phyloP scores from a whole-genome alignment of 345 rosid species.

The Mangifera indica region DNA sequence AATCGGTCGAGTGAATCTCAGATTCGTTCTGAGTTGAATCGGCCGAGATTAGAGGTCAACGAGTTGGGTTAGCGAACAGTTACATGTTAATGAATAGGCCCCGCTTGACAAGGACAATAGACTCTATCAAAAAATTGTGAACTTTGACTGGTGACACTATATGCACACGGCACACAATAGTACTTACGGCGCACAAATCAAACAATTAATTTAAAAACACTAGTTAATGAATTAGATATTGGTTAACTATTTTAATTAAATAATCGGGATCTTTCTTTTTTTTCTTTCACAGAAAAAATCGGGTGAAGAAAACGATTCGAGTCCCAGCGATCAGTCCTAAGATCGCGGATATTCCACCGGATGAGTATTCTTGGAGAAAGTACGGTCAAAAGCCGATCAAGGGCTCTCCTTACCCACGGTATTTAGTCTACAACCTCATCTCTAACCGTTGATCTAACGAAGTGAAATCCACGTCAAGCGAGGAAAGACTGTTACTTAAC shows the following conservation, averaged over 20 bases:
- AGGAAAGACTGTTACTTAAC: too few species aligned
- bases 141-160: neutral
- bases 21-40: neutral
- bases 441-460: constrained; percentile 18
- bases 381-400: constrained; percentile 98
- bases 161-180: constrained; percentile 9
- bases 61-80: too few species aligned
- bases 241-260: neutral
- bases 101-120: too few species aligned
- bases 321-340: constrained; percentile 89
- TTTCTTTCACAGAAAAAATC: constrained; percentile 51
- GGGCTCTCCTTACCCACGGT: constrained; percentile 96
- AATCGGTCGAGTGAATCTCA: constrained; percentile 12
- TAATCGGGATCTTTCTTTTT: neutral
- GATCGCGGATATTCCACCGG: constrained; percentile 91
- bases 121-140: too few species aligned
- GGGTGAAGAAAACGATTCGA: constrained; percentile 67
- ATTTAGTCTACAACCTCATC: constrained; percentile 20
- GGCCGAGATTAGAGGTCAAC: constrained; percentile 22
- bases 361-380: constrained; percentile 92
- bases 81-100: too few species aligned
- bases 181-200: too few species aligned
- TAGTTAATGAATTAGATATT: too few species aligned
- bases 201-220: too few species aligned
- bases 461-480: too few species aligned